Evolutionary conservation across 2,329 filamentous ascomycete species (phyloP).

Genomic region (Fusarium sp.): DNA sequence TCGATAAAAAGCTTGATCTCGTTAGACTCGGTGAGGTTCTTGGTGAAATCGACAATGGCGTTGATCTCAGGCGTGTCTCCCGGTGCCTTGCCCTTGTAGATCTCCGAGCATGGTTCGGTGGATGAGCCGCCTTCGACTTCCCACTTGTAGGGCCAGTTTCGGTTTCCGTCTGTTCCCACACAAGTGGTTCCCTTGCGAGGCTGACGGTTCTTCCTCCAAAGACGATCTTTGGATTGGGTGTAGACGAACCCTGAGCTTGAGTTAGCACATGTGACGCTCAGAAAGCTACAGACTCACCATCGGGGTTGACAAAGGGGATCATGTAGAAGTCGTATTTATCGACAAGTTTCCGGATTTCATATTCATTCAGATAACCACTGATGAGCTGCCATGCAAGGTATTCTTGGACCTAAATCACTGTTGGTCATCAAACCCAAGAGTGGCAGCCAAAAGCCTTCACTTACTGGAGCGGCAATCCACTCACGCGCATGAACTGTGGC

Average conservation of each 20-base stretch:
- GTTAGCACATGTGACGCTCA: neutral
- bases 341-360: constrained; percentile 56
- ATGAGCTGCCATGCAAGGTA: constrained; percentile 61
- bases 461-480: constrained; percentile 60
- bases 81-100: constrained; percentile 2
- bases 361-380: constrained; percentile 52
- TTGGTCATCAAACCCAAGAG: neutral
- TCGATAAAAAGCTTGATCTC: constrained; percentile 69
- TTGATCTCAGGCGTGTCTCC: constrained; percentile 58
- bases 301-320: constrained; percentile 67
- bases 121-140: neutral
- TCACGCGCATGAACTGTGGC: constrained; percentile 66
- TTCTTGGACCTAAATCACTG: constrained; percentile 51
- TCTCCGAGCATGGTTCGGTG: constrained; percentile 3
- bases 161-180: constrained; percentile 7
- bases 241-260: constrained; percentile 26
- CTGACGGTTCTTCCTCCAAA: constrained; percentile 7
- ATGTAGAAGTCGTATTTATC: constrained; percentile 72
- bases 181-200: neutral
- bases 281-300: constrained; percentile 51
- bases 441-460: neutral
- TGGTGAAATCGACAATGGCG: constrained; percentile 50
- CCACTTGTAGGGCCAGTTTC: constrained; percentile 13
- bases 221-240: neutral
- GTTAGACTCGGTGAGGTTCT: constrained; percentile 37